A percentile compares a stretch with the other conserved stretches of the same genome.
Conservation (phyloP, 2,329 filamentous ascomycete species). For the Neocucurbitaria cava region DNA sequence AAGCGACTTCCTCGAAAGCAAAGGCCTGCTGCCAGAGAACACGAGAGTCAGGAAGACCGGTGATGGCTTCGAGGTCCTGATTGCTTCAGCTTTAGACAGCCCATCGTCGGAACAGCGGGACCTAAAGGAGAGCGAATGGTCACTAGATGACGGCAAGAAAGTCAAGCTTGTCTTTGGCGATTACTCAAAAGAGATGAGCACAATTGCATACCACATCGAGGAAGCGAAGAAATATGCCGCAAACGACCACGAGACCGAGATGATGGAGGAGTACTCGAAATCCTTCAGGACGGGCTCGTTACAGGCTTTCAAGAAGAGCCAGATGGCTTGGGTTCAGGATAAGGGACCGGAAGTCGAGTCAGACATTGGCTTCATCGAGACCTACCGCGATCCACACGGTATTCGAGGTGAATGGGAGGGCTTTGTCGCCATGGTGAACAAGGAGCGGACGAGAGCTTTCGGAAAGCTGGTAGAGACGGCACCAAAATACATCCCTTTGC, state of each 20-base stretch:
- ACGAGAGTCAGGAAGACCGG: conserved; percentile 56
- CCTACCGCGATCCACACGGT: conserved; percentile 62
- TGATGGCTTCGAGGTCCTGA: conserved; percentile 56
- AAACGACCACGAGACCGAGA: conserved; percentile 54
- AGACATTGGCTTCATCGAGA: conserved; percentile 63
- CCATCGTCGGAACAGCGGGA: conserved; percentile 52
- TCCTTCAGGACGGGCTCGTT: conserved; percentile 59
- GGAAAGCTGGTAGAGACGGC: conserved; percentile 83
- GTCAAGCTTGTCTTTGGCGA: conserved; percentile 56
- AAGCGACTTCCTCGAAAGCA: conserved; percentile 55
- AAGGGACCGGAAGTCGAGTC: conserved; percentile 60
- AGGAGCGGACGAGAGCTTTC: conserved; percentile 89
- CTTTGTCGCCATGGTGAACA: conserved; percentile 73
- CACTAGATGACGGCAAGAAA: conserved; percentile 55
- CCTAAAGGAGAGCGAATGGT: conserved; percentile 55
- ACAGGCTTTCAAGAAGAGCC: conserved; percentile 58
- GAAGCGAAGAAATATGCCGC: conserved; percentile 57
- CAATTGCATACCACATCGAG: conserved; percentile 54
- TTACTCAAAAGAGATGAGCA: conserved; percentile 55
- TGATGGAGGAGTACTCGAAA: conserved; percentile 58
- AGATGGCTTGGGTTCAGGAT: conserved; percentile 62
- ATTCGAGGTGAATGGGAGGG: conserved; percentile 63
- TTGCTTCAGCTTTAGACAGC: conserved; percentile 54
- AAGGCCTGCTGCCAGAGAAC: conserved; percentile 58
- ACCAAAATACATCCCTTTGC: conserved; percentile 80